Evolutionary conservation across 75 land plant genomes (phyloP).

Genomic region (Sequoiadendron giganteum): DNA sequence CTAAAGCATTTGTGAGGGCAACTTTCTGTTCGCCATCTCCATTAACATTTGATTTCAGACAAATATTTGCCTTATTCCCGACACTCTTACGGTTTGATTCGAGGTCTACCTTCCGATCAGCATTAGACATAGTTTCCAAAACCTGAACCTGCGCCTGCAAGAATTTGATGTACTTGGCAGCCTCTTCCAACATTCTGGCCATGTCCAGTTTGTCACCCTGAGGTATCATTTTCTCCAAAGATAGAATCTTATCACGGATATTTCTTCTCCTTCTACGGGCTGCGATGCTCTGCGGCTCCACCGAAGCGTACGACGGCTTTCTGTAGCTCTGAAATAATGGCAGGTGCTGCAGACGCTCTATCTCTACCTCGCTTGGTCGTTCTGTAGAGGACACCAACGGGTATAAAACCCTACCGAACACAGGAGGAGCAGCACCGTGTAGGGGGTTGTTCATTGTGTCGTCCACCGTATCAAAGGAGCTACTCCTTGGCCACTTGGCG

Average conservation of each 20-base stretch:
- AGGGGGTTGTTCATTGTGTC: no score
- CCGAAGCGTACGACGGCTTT: background rate
- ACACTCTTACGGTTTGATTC: no score
- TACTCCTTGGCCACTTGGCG: no score
- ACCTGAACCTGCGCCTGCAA: no score
- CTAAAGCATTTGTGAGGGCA: background rate
- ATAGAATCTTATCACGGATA: background rate
- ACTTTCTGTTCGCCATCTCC: background rate
- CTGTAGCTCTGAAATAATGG: no score
- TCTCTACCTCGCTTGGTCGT: no score
- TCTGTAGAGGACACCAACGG: no score
- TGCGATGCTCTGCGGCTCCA: background rate
- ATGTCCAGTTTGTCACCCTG: background rate
- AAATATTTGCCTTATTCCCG: background rate
- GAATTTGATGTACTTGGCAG: background rate
- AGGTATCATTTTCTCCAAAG: background rate
- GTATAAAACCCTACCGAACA: no score
- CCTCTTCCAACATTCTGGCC: background rate
- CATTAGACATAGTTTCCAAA: background rate
- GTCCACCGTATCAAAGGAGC: no score
- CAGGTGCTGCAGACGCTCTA: no score
- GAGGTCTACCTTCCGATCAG: no score
- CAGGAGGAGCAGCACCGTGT: no score
- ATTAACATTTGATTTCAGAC: background rate
- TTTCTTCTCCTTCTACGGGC: background rate